Base-by-base conservation (phyloP, 805 yeast genomes). In the Candida methanosorbosa region DNA sequence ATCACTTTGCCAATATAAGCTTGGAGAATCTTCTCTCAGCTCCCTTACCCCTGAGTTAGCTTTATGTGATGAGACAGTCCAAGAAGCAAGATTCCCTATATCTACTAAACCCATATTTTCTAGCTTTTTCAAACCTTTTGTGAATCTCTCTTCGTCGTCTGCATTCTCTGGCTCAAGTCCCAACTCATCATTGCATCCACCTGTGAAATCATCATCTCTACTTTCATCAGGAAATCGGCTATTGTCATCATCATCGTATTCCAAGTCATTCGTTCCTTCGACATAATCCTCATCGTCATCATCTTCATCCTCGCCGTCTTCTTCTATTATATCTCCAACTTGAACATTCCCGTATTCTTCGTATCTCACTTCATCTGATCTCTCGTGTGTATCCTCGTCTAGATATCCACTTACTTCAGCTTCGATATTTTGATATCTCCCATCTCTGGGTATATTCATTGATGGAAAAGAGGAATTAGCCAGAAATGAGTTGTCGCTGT, bases 1-100 rank as follows among this genome's bases (percentile, higher is more conserved):
- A 52, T 92, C 98, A 30, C 94, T 81, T 56, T 92, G 98, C 99
- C 99, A 92, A 54, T 67, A 90, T 1, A 77, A 60, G 20, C 69
- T 66, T 0, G 90, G 82, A 4, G 77, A 67, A 45, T 81, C 87
- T 34, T 83, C 84, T 21, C 92, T 61, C 6, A 90, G 63, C 46
- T 79, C 79, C n/a, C 61, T 61, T 16, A 85, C 67, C 0, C 92
- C 92, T 45, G 65, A 77, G 0, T 86, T 92, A 9, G 69, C 69
- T 47, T 88, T 90, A 48, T 37, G 60, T 0, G 95, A 81, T 1
- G 95, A 82, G 0, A 85, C 76, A 25, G 76, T 69, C 96, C 97
- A 92, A 18, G 78, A 68, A 0, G 94, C 97, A 15, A 81, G 61
- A 14, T 78, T 75, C 2, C 95, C 85, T 9, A 90, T 68, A 50